Conservation (phyloP, 495 filamentous ascomycete species). For the Xylaria grammica region DNA sequence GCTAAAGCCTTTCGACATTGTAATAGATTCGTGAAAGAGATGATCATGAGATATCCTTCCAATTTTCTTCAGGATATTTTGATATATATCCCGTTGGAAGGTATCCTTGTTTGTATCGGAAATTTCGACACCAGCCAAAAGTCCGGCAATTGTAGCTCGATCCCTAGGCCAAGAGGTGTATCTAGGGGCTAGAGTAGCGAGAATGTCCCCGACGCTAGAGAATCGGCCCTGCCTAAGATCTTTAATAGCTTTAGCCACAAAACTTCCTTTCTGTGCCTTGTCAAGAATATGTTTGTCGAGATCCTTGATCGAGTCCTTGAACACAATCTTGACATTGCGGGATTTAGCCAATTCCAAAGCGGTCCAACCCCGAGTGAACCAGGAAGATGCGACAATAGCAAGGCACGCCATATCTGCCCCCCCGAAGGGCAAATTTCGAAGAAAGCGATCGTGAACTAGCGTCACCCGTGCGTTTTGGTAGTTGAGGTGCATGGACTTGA, state of each 20-base stretch:
- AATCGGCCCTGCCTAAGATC: neutral
- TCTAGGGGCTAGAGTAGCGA: neutral
- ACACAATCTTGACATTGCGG: constrained; percentile 33
- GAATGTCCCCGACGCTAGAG: neutral
- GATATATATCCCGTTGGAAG: neutral
- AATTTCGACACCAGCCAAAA: neutral
- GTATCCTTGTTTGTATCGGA: neutral
- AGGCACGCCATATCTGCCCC: constrained; percentile 27
- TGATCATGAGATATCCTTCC: neutral
- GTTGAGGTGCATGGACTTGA: neutral
- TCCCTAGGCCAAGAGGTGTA: neutral
- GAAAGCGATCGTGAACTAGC: neutral
- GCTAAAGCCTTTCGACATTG: neutral
- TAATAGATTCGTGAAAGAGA: neutral
- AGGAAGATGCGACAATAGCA: constrained; percentile 34
- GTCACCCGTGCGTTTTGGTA: neutral
- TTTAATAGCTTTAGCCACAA: neutral
- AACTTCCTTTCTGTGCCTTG: neutral
- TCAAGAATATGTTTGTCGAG: constrained; percentile 31
- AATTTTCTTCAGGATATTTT: neutral
- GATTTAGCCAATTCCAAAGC: constrained; percentile 37
- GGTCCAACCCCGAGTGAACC: constrained; percentile 34
- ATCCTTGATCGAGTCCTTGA: constrained; percentile 35
- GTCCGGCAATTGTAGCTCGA: neutral
- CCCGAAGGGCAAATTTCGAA: neutral